Evolutionary conservation across 768 basidiomycete species (phyloP).

Genomic region (Lyophyllum shimeji): DNA sequence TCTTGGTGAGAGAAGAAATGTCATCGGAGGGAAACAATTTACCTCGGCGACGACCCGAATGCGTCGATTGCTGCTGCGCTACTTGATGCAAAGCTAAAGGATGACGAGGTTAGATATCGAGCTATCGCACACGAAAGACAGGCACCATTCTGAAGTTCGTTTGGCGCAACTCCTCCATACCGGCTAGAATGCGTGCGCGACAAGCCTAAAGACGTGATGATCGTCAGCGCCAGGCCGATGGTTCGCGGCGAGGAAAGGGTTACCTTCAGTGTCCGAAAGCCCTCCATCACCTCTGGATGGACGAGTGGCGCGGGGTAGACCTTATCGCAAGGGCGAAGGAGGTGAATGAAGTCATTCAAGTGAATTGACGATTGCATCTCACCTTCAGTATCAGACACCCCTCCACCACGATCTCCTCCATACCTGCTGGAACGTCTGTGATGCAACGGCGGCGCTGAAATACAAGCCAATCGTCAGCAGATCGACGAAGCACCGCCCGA

Average conservation of each 20-base stretch:
- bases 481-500: not conserved
- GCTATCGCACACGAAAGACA: not conserved
- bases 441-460: not conserved
- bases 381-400: conserved; percentile 1
- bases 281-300: not conserved
- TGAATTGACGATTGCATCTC: not conserved
- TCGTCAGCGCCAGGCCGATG: not conserved
- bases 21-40: not conserved
- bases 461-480: not conserved
- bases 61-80: not conserved
- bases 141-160: not conserved
- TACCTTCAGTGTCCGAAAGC: conserved; percentile 9
- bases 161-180: conserved; percentile 3
- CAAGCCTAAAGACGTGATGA: not conserved
- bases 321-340: not conserved
- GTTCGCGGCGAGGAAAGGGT: not conserved
- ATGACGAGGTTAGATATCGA: not conserved
- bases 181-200: not conserved
- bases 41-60: conserved; percentile 1
- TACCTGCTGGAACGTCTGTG: not conserved
- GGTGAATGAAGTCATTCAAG: not conserved
- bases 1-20: too few relatives aligned
- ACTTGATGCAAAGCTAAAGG: not conserved
- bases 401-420: not conserved
- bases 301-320: not conserved